Conservation (phyloP, 2,329 filamentous ascomycete species). For the Cordyceps fumosorosea region DNA sequence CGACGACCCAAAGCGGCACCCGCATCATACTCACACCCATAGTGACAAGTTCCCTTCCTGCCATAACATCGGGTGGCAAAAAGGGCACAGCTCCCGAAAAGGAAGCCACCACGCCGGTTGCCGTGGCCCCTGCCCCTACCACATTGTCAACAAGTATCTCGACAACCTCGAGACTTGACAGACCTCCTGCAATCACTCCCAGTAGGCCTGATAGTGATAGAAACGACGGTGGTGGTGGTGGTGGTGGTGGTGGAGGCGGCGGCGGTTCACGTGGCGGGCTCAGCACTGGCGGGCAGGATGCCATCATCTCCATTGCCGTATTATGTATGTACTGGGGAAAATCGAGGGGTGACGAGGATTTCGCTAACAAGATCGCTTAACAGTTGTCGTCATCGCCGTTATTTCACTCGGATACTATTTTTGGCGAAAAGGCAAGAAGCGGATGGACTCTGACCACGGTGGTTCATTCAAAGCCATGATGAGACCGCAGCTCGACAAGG, state of each 20-base stretch:
- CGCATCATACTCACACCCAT: background rate
- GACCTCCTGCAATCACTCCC: background rate
- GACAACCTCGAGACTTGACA: background rate
- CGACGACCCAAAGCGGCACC: background rate
- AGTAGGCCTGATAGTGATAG: background rate
- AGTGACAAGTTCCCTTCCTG: background rate
- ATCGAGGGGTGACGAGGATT: background rate
- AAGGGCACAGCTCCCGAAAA: background rate
- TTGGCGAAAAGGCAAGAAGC: slow-evolving; percentile 6
- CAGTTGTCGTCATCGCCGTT: slow-evolving; percentile 1
- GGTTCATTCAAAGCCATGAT: background rate
- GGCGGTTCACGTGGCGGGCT: background rate
- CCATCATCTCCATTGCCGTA: slow-evolving; percentile 1
- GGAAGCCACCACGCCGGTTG: background rate
- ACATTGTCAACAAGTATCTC: background rate
- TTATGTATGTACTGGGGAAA: background rate
- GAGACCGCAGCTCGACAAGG: background rate
- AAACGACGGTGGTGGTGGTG: background rate
- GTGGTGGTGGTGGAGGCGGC: background rate
- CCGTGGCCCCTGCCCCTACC: background rate
- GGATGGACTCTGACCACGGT: background rate
- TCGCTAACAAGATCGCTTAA: background rate
- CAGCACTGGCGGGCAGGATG: background rate
- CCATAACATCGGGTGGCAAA: background rate
- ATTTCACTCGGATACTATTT: background rate